Evolutionary conservation across 495 filamentous ascomycete genomes (phyloP), one percentile per base, ranked within the genome.

Genomic region (Achaetomiella virescens): DNA sequence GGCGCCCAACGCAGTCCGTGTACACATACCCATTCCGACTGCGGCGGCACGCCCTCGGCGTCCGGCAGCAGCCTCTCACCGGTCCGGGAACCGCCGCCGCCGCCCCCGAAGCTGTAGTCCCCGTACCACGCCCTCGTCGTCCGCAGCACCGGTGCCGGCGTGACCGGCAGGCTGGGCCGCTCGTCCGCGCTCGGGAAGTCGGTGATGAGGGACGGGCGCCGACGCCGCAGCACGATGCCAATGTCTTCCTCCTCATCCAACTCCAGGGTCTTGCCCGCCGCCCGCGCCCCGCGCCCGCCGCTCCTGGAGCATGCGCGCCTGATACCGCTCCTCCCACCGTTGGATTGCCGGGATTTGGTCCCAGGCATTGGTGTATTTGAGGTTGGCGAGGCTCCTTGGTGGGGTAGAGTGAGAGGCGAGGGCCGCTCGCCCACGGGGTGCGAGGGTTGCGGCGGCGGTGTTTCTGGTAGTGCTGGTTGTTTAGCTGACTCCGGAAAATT

Each of bases 81-180:
- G n/a, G 7, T 21, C 17, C 41, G 75, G n/a, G n/a, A n/a, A n/a
- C 79, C 44, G 76, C 69, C 18, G 70, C 77, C 75, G 42, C 75
- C 70, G 50, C 52, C 62, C 58, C 62, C 66, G 58, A 61, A 31
- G 27, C 5, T 5, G 9, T 31, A 31, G 9, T 31, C 27, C 27
- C 27, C 58, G 50, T 60, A 67, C 72, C 68, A 72, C 52, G 67
- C 70, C 24, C 55, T 69, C 43, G 59, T 57, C 51, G 69, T 65
- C 27, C 82, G 75, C 55, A 89, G 80, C 3, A n/a, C n/a, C n/a
- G 90, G 89, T 1, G 88, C 88, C 2, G 91, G 91, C 12, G 91
- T 96, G 24, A 96, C 90, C 17, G 91, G 90, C n/a, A 96, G 78
- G 62, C 87, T 91, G 40, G 91, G 91, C 17, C 91, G 80, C 68